Conservation (phyloP, 305 asterid species). For the Rubia occidens region DNA sequence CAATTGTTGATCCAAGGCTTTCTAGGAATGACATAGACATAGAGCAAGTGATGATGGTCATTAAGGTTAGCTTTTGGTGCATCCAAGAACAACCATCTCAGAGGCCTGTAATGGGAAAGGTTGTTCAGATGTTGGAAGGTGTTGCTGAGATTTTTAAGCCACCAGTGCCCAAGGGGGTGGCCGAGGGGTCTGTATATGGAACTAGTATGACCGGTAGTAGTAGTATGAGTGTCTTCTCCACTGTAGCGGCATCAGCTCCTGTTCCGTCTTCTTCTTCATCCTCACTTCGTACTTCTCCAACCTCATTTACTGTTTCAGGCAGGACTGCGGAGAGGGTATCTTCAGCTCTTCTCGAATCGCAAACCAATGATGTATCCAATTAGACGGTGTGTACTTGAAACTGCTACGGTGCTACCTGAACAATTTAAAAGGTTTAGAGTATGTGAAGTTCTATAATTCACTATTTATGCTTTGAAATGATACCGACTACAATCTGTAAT, state of each 20-base stretch:
- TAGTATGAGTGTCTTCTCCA: constrained; percentile 43
- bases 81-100: constrained; percentile 81
- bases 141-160: constrained; percentile 47
- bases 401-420: not conserved
- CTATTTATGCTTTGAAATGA: not conserved
- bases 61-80: constrained; percentile 74
- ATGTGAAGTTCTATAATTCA: not conserved
- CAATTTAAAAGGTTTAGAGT: not conserved
- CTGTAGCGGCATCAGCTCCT: constrained; percentile 43
- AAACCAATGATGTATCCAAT: constrained; percentile 6
- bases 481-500: not conserved
- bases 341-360: constrained; percentile 33
- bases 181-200: constrained; percentile 41
- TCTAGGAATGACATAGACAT: constrained; percentile 33
- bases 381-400: not conserved
- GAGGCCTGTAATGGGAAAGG: constrained; percentile 81
- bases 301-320: constrained; percentile 31
- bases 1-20: constrained; percentile 45
- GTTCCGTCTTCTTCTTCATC: constrained; percentile 55
- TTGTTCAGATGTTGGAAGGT: constrained; percentile 83
- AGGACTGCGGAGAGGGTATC: constrained; percentile 36
- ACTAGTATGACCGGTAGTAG: constrained; percentile 40
- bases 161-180: constrained; percentile 47
- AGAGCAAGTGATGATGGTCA: constrained; percentile 51
- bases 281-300: constrained; percentile 32